These are phyloP conservation scores for Santalum album DNA, from an alignment of 164 flowering plant species.

Conservation along the genomic window DNA sequence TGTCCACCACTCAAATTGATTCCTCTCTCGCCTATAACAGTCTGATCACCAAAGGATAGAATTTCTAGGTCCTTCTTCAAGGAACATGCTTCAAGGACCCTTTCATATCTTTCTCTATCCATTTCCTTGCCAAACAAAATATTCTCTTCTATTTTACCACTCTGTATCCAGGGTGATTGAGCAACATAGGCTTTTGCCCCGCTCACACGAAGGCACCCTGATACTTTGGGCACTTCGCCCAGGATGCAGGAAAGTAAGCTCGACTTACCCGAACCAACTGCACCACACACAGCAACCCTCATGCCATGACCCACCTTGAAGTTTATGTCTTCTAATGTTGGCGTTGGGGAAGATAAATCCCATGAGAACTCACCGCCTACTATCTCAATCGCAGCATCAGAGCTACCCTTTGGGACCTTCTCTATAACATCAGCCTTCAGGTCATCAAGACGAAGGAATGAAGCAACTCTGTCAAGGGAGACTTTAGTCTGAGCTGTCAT, in stretches of 20 bases:
- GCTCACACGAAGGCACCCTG: slow-evolving; percentile 42
- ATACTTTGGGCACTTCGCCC: slow-evolving; percentile 62
- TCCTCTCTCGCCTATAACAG: slow-evolving; percentile 82
- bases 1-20: slow-evolving; percentile 93
- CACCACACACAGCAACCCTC: slow-evolving; percentile 75
- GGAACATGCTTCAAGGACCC: slow-evolving; percentile 66
- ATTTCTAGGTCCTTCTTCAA: slow-evolving; percentile 75
- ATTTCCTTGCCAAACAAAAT: slow-evolving; percentile 76
- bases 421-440: slow-evolving; percentile 34
- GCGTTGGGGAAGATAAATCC: slow-evolving; percentile 31
- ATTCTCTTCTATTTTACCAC: slow-evolving; percentile 78
- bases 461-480: slow-evolving; percentile 57
- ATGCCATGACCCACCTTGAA: slow-evolving; percentile 43
- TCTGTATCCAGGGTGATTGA: slow-evolving; percentile 91
- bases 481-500: slow-evolving; percentile 66
- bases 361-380: slow-evolving; percentile 42
- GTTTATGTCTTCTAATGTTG: slow-evolving; percentile 39
- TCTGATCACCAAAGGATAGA: slow-evolving; percentile 72
- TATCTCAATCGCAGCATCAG: slow-evolving; percentile 48
- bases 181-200: slow-evolving; percentile 82
- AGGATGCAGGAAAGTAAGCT: slow-evolving; percentile 60
- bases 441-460: slow-evolving; percentile 54
- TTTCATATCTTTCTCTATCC: slow-evolving; percentile 58
- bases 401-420: slow-evolving; percentile 32
- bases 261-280: slow-evolving; percentile 75